Base-by-base conservation (phyloP, 2,329 filamentous ascomycete genomes). In the Boeremia exigua region DNA sequence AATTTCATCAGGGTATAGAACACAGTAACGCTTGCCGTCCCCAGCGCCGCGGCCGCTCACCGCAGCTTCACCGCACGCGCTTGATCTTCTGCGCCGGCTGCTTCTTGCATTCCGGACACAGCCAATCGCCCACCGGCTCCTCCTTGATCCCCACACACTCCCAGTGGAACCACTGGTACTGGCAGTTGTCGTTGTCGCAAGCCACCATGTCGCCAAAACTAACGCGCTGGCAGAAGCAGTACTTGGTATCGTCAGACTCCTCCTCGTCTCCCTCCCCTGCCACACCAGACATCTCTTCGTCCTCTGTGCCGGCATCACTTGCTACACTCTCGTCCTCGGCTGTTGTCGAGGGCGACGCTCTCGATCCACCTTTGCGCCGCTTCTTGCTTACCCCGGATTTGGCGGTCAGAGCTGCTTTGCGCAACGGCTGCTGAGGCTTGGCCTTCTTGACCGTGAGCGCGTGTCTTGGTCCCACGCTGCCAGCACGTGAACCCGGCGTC, bases 141-240 rank as follows among this genome's bases (percentile, higher is more conserved):
- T 79, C 75, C 58, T 79, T 80, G 59, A 82, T 76, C 27, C 78
- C 78, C 45, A 82, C 79, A 59, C 80, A 82, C 56, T 77, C 86
- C 89, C 90, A 95, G 77, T 95, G 91, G 74, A 95, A 95, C 91
- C 91, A 95, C 77, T 95, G 90, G 69, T 86, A 90, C 42, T 87
- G 86, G 75, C 91, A 95, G 62, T 88, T 83, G 54, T 89, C 86
- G 74, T 94, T 94, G 79, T 95, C 91, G 78, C 91, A 95, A 28
- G 90, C 91, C 60, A 95, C 90, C 91, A 95, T 95, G 70, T 94
- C 89, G 58, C 91, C 91, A 70, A 90, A 92, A 75, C 89, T 92
- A 62, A 93, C 88, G 66, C 89, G 89, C 73, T 93, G 88, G 75
- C 91, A 95, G 28, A 88, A 82, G 77, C 91, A 95, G 77, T 95